Base-by-base conservation (phyloP, 257 asterid species). In the Jasminum sambac region DNA sequence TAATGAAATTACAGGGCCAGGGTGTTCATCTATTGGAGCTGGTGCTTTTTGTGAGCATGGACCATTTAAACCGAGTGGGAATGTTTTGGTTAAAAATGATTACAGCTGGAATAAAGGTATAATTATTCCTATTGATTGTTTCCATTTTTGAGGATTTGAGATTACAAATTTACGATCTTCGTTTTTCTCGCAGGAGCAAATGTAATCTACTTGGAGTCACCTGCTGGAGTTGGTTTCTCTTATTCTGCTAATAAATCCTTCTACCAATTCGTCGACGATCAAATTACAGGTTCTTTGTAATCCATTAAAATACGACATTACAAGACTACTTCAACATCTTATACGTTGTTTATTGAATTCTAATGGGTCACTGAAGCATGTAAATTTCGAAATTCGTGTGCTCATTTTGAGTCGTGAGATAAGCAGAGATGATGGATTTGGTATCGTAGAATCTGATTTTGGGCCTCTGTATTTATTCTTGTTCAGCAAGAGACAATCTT, bases 11-110 rank as follows among this genome's bases (percentile, higher is more conserved):
- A n/a, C 72, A 83, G 91, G 91, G 52, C 91, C 91, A 17, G 91
- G 91, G 5, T 86, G 91, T 75, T 86, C 91, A 40, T 86, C 91
- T n/a, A 46, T 86, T 64, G 91, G 91, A 75, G 91, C 85, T 14
- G 91, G 91, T 34, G 91, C 91, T 40, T 86, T 86, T 37, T 65
- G 87, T 40, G 88, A 85, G 77, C 86, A 85, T 42, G 90, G 90
- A 0, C 90, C 90, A 8, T 83, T 85, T 73, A 77, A 74, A 55
- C 91, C 91, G 11, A 79, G 78, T 34, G 85, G 87, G 43, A 77
- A 72, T 72, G 61, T 72, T 65, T 72, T 86, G 80, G 79, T 86
- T 21, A 73, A 66, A 74, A 86, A 86, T 78, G 39, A 79, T 19
- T 80, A 84, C 74, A 86, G 91, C 65, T 86, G 91, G 91, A 86